Base-by-base conservation (phyloP, 2,329 filamentous ascomycete genomes). In the Neurospora crassa region DNA sequence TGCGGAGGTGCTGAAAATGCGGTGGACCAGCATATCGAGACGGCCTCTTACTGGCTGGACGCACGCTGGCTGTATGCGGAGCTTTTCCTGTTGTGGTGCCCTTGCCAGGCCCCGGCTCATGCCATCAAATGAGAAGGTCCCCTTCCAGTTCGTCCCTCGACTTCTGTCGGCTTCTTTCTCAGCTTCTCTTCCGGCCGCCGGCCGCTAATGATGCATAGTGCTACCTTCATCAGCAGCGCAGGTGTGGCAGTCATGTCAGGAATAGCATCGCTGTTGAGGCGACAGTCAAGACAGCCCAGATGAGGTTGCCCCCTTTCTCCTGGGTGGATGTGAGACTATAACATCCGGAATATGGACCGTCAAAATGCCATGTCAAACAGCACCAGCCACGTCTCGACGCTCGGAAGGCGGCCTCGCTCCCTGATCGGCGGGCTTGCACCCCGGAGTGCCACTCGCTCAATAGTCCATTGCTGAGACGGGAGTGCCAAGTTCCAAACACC, bases 81-180 rank as follows among this genome's bases (percentile, higher is more conserved):
- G 67, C 73, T 71, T 71, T 72, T 40, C 72, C 69, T 34, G 67
- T 74, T 75, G 59, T 53, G 71, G 71, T 70, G 8, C 34, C 41
- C 16, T 63, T 59, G 34, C 41, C 53, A 24, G 7, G 43, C n/a
- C 34, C 45, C 74, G 74, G 73, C 75, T 74, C 74, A 74, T 71
- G 53, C 14, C 53, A 63, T 63, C 47, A 63, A 63, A 63, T 63
- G 53, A 14, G 24, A 63, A 73, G 67, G 47, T 67, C 68, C 53
- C 24, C 24, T 71, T 67, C 42, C 68, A 72, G 72, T n/a, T 59
- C 29, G 72, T 76, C 74, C 74, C 70, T 75, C 68, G 40, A n/a
- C 71, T 76, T 77, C 76, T 73, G 45, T 76, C 70, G 71, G 74
- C 67, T 77, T 77, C 76, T 76, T 70, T 74, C 70, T 74, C 74